Percentiles rank a stretch among this genome's conserved stretches.
phyloP scores from a whole-genome alignment of 371 early-diverging fungal genomes.

The Coemansia sp. region DNA sequence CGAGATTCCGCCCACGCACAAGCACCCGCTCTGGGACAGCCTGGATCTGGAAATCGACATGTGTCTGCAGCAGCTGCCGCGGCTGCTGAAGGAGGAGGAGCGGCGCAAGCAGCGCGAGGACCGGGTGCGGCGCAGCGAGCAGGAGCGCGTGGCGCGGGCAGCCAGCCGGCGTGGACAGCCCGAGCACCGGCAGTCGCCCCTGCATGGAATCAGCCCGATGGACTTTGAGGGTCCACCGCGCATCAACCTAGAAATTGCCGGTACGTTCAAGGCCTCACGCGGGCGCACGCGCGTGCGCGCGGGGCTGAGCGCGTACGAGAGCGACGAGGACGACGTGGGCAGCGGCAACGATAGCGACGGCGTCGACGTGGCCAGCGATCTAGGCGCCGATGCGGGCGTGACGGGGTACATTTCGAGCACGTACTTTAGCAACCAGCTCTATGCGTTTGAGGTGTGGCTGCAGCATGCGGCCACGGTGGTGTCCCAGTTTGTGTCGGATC shows the following conservation, averaged over 20 bases:
- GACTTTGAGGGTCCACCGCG: conserved; percentile 5
- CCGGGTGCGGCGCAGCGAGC: conserved; percentile 15
- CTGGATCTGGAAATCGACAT: conserved; percentile 96
- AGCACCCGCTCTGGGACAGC: conserved; percentile 95
- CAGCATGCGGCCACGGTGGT: conserved; percentile 60
- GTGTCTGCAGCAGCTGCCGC: conserved; percentile 89
- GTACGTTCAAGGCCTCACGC: conserved; percentile 18
- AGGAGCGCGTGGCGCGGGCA: conserved; percentile 22
- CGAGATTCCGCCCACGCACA: conserved; percentile 80
- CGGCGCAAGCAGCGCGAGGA: conserved; percentile 26
- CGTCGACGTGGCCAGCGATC: background rate
- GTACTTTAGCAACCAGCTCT: conserved; percentile 94
- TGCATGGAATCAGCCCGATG: background rate
- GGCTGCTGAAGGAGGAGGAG: conserved; percentile 61
- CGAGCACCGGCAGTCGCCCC: too few relatives aligned
- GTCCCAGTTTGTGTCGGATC: conserved; percentile 41
- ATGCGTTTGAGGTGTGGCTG: conserved; percentile 97
- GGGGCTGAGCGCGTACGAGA: conserved; percentile 19
- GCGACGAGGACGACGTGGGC: conserved; percentile 18
- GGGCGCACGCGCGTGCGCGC: conserved; percentile 27
- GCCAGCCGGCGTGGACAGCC: conserved; percentile 6
- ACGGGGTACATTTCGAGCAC: conserved; percentile 72
- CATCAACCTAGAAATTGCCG: conserved; percentile 31
- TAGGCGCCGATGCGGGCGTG: conserved; percentile 12
- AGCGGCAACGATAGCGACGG: conserved; percentile 17